Evolutionary conservation across 768 basidiomycete genomes (phyloP).

Genomic region (Suillus weaverae): DNA sequence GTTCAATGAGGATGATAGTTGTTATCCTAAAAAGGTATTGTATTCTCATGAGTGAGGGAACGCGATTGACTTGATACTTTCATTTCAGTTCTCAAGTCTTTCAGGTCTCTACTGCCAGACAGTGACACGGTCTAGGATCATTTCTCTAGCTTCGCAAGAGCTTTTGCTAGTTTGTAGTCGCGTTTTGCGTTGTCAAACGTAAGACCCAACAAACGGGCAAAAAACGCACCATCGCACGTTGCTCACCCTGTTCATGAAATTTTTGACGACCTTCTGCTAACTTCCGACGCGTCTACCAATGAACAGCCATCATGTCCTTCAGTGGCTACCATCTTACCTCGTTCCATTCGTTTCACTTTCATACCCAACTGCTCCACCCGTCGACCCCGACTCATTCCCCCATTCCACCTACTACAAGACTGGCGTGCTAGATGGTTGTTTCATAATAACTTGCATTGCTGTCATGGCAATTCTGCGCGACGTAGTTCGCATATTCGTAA

Average conservation of each 20-base stretch:
- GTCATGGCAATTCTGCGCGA: slow-evolving; percentile 89
- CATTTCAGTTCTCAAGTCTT: not conserved
- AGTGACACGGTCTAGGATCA: not conserved
- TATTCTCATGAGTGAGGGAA: slow-evolving; percentile 18
- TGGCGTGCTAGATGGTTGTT: slow-evolving; percentile 75
- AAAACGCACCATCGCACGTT: slow-evolving; percentile 24
- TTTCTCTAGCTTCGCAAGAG: slow-evolving; percentile 9
- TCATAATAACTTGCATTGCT: slow-evolving; percentile 80
- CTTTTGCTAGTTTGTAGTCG: slow-evolving; percentile 18
- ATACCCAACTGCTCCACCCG: slow-evolving; percentile 58
- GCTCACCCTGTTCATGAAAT: slow-evolving; percentile 30
- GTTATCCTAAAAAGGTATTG: slow-evolving; percentile 20
- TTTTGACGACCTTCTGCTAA: slow-evolving; percentile 28
- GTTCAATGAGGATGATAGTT: not conserved
- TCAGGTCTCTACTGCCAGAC: not conserved
- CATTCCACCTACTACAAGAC: slow-evolving; percentile 67
- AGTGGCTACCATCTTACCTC: slow-evolving; percentile 54
- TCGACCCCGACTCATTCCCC: slow-evolving; percentile 68
- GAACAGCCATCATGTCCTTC: slow-evolving; percentile 35
- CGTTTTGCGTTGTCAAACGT: slow-evolving; percentile 31
- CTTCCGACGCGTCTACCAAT: slow-evolving; percentile 31
- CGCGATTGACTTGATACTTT: not conserved
- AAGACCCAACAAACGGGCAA: slow-evolving; percentile 30
- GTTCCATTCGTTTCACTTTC: slow-evolving; percentile 75
- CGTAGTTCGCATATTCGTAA: slow-evolving; percentile 64